These are phyloP conservation scores for Ballota nigra DNA, from an alignment of 257 asterid genomes.

Conservation along the genomic window DNA sequence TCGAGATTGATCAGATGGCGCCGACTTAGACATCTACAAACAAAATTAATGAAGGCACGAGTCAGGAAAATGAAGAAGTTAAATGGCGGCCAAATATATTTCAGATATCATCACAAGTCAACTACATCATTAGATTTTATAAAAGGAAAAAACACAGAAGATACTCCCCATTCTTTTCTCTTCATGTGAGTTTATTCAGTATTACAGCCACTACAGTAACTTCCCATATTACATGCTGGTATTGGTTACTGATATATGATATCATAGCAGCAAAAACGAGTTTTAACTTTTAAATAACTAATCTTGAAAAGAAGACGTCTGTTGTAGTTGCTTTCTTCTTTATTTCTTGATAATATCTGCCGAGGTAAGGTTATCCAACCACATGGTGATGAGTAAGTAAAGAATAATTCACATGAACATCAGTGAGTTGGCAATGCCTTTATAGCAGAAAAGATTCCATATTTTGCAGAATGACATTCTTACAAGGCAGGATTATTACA, in stretches of 20 bases:
- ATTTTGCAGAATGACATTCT: neutral
- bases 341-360: neutral
- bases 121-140: neutral
- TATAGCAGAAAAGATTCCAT: neutral
- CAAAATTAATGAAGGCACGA: slow-evolving; percentile 17
- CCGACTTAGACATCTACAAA: slow-evolving; percentile 93
- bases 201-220: neutral
- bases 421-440: slow-evolving; percentile 1
- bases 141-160: neutral
- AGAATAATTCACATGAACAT: neutral
- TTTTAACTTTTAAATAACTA: neutral
- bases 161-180: neutral
- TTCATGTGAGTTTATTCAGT: neutral
- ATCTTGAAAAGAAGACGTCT: neutral
- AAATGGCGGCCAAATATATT: neutral
- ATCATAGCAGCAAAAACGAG: neutral
- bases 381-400: neutral
- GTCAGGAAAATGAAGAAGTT: slow-evolving; percentile 8
- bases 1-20: slow-evolving; percentile 93
- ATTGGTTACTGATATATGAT: neutral
- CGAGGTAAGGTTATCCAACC: neutral
- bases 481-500: slow-evolving; percentile 5
- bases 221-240: neutral
- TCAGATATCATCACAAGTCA: neutral
- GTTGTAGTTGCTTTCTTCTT: neutral